A percentile compares a stretch with the other conserved stretches of the same genome.
Evolutionary conservation across 1,139 yeast species (phyloP).

Genomic region (Arxiozyma telluris): DNA sequence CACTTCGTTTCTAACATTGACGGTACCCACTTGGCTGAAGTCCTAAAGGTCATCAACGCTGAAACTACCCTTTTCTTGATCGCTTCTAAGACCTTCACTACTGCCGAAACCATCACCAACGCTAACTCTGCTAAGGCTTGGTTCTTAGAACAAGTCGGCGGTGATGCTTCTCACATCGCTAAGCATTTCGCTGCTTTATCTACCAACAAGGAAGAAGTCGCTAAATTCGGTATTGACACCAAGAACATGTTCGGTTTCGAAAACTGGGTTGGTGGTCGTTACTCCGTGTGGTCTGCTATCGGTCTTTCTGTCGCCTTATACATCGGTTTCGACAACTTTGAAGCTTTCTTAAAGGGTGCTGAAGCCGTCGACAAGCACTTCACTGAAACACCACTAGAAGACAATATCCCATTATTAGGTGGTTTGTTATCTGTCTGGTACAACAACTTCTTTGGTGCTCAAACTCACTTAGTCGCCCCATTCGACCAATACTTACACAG

Average conservation of each 20-base stretch:
- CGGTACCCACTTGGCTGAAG: slow-evolving; percentile 94
- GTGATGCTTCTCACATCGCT: slow-evolving; percentile 66
- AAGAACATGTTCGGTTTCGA: slow-evolving; percentile 98
- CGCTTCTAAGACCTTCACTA: slow-evolving; percentile 97
- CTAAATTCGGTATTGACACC: slow-evolving; percentile 92
- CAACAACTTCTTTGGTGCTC: slow-evolving; percentile 95
- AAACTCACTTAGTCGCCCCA: slow-evolving; percentile 96
- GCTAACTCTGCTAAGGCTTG: slow-evolving; percentile 92
- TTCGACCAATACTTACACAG: slow-evolving; percentile 97
- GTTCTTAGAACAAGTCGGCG: slow-evolving; percentile 66
- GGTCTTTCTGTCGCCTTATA: slow-evolving; percentile 91
- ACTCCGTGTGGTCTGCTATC: slow-evolving; percentile 98
- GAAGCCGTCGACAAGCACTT: slow-evolving; percentile 95
- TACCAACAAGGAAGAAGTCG: slow-evolving; percentile 84
- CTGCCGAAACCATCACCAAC: slow-evolving; percentile 95
- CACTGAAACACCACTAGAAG: slow-evolving; percentile 69
- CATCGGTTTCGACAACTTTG: slow-evolving; percentile 92
- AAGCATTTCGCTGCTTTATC: slow-evolving; percentile 96
- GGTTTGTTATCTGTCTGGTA: slow-evolving; percentile 95
- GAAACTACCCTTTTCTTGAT: slow-evolving; percentile 91
- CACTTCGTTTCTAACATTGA: slow-evolving; percentile 97
- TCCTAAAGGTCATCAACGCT: slow-evolving; percentile 64
- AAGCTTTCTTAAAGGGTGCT: slow-evolving; percentile 87
- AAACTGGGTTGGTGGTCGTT: slow-evolving; percentile 98
- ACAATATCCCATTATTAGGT: slow-evolving; percentile 88